A percentile compares a stretch with the other conserved stretches of the same genome.
Evolutionary conservation across 1,139 yeast species (phyloP).

Genomic region (Trichomonascaceae sp.): DNA sequence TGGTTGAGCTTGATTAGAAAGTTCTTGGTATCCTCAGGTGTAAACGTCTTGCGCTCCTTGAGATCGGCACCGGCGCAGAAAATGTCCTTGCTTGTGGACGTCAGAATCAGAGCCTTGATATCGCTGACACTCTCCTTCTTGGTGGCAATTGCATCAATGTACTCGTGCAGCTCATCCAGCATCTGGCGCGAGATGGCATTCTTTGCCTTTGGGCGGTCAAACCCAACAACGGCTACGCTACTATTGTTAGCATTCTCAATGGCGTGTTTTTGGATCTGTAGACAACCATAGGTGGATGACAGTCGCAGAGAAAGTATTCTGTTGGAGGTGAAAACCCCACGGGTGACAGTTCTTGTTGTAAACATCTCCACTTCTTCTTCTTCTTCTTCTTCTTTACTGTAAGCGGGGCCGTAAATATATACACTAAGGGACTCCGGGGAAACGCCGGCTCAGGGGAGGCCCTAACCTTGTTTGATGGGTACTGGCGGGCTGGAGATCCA

Average conservation of each 20-base stretch:
- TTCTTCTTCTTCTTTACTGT: no score
- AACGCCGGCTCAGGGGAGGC: no score
- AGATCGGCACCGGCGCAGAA: constrained; percentile 27
- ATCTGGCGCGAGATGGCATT: constrained; percentile 21
- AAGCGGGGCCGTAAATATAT: no score
- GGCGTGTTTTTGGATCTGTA: no score
- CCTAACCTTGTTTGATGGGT: no score
- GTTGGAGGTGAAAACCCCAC: no score
- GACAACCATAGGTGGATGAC: no score
- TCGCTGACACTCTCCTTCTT: constrained; percentile 10
- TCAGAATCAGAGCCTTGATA: constrained; percentile 19
- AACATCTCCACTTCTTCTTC: no score
- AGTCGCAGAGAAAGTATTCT: no score
- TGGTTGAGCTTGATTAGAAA: constrained; percentile 19
- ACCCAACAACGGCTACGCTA: constrained; percentile 16
- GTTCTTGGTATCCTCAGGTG: constrained; percentile 17
- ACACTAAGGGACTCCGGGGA: no score
- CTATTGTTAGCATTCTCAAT: constrained; percentile 5
- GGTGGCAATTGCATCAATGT: constrained; percentile 13
- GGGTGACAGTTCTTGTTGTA: no score
- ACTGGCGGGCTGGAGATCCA: no score
- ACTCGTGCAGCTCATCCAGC: constrained; percentile 17
- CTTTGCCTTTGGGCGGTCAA: constrained; percentile 22
- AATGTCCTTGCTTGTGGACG: constrained; percentile 17
- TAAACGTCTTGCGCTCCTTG: constrained; percentile 22